Evolutionary conservation across 495 filamentous ascomycete species (phyloP).

Genomic region (Tuber magnatum): DNA sequence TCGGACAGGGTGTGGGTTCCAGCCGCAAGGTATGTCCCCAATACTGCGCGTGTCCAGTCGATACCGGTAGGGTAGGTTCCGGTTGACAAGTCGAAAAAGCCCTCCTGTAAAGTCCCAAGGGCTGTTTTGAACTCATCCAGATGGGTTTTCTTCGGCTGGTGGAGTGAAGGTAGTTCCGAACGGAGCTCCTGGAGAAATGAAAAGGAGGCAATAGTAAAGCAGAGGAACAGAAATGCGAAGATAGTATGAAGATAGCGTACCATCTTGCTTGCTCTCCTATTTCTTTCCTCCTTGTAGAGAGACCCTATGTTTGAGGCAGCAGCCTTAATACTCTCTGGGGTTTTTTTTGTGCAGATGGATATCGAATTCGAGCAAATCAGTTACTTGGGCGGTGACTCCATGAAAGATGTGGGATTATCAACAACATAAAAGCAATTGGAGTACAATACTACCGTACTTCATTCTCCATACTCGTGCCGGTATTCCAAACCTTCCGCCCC

Average conservation of each 20-base stretch:
- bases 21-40: conserved; percentile 71
- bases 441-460: background rate
- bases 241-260: background rate
- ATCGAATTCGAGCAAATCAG: background rate
- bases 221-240: background rate
- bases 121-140: conserved; percentile 48
- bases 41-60: conserved; percentile 89
- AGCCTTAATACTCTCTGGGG: background rate
- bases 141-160: background rate
- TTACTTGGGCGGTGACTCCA: background rate
- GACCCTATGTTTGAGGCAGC: background rate
- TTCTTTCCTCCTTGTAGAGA: background rate
- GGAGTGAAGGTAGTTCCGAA: background rate
- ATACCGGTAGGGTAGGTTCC: conserved; percentile 82
- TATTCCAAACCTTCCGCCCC: background rate
- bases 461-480: too few species aligned
- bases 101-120: conserved; percentile 65
- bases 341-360: background rate
- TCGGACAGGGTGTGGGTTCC: conserved; percentile 58
- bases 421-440: background rate
- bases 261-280: background rate
- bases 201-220: background rate
- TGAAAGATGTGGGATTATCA: background rate
- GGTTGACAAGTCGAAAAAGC: conserved; percentile 67
- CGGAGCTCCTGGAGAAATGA: background rate